These are phyloP conservation scores for Drechslerella stenobrocha DNA, from an alignment of 2,329 filamentous ascomycete genomes.

Conservation along the genomic window DNA sequence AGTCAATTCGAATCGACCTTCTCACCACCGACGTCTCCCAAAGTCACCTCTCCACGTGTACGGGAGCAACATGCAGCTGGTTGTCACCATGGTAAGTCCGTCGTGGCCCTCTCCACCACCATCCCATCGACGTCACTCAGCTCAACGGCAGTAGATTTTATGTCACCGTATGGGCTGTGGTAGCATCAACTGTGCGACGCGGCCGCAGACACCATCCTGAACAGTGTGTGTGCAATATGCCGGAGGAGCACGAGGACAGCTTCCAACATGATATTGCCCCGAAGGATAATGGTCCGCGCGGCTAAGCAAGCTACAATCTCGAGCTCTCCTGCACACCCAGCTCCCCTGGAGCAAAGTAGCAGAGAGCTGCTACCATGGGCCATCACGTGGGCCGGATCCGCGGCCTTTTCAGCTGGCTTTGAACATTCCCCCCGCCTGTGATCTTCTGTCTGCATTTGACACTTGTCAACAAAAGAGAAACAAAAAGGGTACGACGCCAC, in stretches of 20 bases:
- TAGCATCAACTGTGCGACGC: slow-evolving; percentile 2
- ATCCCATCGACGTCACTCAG: background rate
- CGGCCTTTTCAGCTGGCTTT: slow-evolving; percentile 39
- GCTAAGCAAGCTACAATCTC: slow-evolving; percentile 28
- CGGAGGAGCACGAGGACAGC: slow-evolving; percentile 39
- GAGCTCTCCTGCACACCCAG: slow-evolving; percentile 21
- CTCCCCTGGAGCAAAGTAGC: background rate
- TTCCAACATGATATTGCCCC: background rate
- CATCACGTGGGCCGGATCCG: slow-evolving; percentile 42
- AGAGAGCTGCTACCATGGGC: slow-evolving; percentile 8
- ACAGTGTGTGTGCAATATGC: background rate
- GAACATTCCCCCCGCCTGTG: background rate
- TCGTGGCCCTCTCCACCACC: no score
- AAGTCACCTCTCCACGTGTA: no score
- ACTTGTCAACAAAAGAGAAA: slow-evolving; percentile 5
- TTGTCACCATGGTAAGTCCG: no score
- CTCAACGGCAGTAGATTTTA: background rate
- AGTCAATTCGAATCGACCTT: slow-evolving; percentile 1
- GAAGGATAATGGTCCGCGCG: slow-evolving; percentile 19
- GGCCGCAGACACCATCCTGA: background rate
- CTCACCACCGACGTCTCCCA: no score
- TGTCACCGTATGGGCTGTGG: background rate
- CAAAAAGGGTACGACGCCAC: slow-evolving; percentile 8
- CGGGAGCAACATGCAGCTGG: no score
- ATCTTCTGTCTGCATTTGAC: slow-evolving; percentile 3